Evolutionary conservation across 345 rosid species (phyloP), one percentile per base, ranked within the genome.

Genomic region (Adansonia digitata): DNA sequence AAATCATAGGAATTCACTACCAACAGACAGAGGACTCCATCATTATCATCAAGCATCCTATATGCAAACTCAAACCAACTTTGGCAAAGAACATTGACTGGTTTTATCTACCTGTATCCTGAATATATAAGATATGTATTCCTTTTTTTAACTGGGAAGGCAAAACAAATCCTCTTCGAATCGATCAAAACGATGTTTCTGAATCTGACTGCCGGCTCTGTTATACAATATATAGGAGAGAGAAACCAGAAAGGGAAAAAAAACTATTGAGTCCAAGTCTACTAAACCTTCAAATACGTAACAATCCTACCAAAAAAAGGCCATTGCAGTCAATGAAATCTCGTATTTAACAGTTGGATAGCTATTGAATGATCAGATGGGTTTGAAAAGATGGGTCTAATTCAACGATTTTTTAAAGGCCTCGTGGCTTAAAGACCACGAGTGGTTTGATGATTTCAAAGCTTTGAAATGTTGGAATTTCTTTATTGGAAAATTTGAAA

Each of bases 361-460:
- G 31, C 40, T 71, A n/a, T 71, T 72, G 67, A 43, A 27, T 57
- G 7, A 57, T 11, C 5, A 57, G 26, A 51, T 24, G 52, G 53
- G 53, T 17, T 7, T 66, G 45, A 24, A 66, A 67, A 24, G 5
- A 29, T 42, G 67, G 66, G 75, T 73, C 75, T 40, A 59, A 73
- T 59, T 73, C 68, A 57, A 73, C 11, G 29, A 37, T 40, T 73
- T 57, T 20, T 9, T 2, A 29, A n/a, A n/a, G n/a, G 66, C 75
- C 53, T 72, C 55, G 75, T 42, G 66, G 59, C n/a, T 22, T 49
- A 18, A 18, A 49, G 53, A 49, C 53, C 53, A 49, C 22, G 9
- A 17, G 53, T 8, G 2, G 24, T 37, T 73, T 73, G 75, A 73
- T 43, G 67, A 15, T 57, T 73, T 73, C 75, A 73, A 73, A 59